A percentile compares a stretch with the other conserved stretches of the same genome.
Evolutionary conservation across 148 eudicot genomes (phyloP).

Genomic region (Fagopyrum homotropicum): DNA sequence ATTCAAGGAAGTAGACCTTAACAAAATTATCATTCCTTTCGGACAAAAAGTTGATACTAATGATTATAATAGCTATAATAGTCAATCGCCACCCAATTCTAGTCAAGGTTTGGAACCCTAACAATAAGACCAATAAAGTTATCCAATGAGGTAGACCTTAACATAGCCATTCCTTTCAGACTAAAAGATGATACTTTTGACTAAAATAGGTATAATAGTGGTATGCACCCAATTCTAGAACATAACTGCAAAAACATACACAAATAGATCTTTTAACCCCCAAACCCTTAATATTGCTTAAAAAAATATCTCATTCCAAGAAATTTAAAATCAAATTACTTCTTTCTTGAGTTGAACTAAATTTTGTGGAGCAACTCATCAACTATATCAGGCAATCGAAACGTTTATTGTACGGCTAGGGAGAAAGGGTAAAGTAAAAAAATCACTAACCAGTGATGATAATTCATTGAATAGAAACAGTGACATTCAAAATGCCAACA

Average conservation of each 20-base stretch:
- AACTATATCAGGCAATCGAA: not conserved
- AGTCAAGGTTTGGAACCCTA: too few relatives aligned
- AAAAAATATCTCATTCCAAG: not conserved
- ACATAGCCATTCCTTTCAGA: too few relatives aligned
- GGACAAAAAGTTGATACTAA: not conserved
- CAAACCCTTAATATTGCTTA: not conserved
- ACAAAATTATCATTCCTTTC: not conserved
- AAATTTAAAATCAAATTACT: not conserved
- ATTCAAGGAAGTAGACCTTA: not conserved
- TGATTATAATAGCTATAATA: not conserved
- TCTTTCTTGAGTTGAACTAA: not conserved
- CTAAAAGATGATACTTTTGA: too few relatives aligned
- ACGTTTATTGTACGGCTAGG: not conserved
- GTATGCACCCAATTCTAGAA: too few relatives aligned
- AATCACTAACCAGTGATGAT: constrained; percentile 82
- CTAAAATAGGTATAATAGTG: too few relatives aligned
- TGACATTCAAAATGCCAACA: constrained; percentile 99
- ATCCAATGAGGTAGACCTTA: too few relatives aligned
- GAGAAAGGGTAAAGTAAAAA: not conserved
- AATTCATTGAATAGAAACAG: constrained; percentile 98
- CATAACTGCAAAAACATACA: not conserved
- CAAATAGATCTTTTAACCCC: not conserved
- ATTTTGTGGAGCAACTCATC: not conserved
- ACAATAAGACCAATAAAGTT: too few relatives aligned
- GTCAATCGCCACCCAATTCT: too few relatives aligned